phyloP scores from a whole-genome alignment of 495 filamentous ascomycete species.

The Mycothermus thermophilus region DNA sequence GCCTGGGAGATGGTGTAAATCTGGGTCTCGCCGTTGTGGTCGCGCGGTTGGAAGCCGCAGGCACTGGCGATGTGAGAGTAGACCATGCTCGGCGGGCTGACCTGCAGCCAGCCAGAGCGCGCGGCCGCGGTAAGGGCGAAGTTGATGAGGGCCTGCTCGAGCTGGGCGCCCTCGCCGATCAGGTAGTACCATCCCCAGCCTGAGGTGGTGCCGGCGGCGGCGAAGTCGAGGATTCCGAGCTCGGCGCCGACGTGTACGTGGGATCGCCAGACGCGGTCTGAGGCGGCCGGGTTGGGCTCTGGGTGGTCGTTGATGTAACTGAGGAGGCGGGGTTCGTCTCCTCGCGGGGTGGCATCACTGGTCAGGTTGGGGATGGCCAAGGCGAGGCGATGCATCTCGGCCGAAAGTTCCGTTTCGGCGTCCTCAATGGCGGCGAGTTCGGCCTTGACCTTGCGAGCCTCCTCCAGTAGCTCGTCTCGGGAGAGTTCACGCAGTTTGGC shows the following conservation, averaged over 20 bases:
- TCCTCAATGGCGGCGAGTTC: slow-evolving; percentile 45
- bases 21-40: slow-evolving; percentile 81
- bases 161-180: slow-evolving; percentile 69
- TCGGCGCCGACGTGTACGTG: slow-evolving; percentile 76
- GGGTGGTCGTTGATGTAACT: slow-evolving; percentile 67
- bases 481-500: slow-evolving; percentile 16
- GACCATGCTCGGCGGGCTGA: slow-evolving; percentile 77
- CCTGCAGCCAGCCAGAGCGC: slow-evolving; percentile 56
- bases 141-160: slow-evolving; percentile 85
- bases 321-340: slow-evolving; percentile 38
- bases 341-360: slow-evolving; percentile 58
- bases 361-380: slow-evolving; percentile 78
- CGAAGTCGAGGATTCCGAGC: slow-evolving; percentile 74
- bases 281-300: slow-evolving; percentile 34
- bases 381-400: slow-evolving; percentile 62
- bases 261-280: slow-evolving; percentile 42
- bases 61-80: slow-evolving; percentile 82
- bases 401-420: slow-evolving; percentile 42
- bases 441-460: slow-evolving; percentile 57
- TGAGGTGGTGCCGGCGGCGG: slow-evolving; percentile 56
- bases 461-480: slow-evolving; percentile 40
- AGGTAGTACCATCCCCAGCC: slow-evolving; percentile 99
- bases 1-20: slow-evolving; percentile 63
- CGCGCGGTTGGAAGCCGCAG: slow-evolving; percentile 87
- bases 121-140: slow-evolving; percentile 63